phyloP scores from a whole-genome alignment of 2,329 filamentous ascomycete species.

The Calycina marina region DNA sequence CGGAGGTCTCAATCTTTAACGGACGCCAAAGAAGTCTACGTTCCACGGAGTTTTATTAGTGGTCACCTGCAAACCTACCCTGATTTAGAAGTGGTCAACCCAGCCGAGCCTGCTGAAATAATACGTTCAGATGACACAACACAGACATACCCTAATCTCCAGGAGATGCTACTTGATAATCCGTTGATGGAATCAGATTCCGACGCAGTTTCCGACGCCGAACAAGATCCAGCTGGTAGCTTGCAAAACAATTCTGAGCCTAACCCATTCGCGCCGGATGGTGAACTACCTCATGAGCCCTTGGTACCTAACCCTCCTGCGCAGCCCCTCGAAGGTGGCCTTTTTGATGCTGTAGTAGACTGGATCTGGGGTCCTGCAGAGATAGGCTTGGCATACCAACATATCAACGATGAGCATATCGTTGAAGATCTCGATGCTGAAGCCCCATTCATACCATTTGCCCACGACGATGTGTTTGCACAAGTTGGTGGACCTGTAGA shows the following conservation, averaged over 20 bases:
- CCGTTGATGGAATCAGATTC: conserved; percentile 10
- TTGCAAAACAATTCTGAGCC: conserved; percentile 4
- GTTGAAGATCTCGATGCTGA: conserved; percentile 44
- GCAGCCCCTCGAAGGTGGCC: conserved; percentile 25
- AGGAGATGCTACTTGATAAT: conserved; percentile 13
- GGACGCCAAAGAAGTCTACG: too few species aligned
- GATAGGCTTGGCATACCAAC: conserved; percentile 27
- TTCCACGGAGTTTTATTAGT: too few species aligned
- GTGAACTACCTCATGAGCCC: conserved; percentile 8
- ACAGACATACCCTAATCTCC: conserved; percentile 8
- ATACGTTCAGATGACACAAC: conserved; percentile 11
- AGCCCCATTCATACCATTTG: conserved; percentile 40
- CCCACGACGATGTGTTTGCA: conserved; percentile 12
- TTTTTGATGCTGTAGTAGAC: conserved; percentile 33
- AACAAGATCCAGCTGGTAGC: too few species aligned
- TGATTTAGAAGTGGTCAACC: too few species aligned
- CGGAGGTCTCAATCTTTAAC: too few species aligned
- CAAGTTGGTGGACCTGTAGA: conserved; percentile 23
- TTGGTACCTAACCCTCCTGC: conserved; percentile 8
- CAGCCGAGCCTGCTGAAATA: conserved; percentile 8
- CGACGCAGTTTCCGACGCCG: conserved; percentile 8
- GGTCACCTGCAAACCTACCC: too few species aligned
- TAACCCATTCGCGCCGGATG: conserved; percentile 10
- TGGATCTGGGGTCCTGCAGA: conserved; percentile 46
- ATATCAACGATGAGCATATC: conserved; percentile 43